Conservation (phyloP, 2,329 filamentous ascomycete species). For the Parascedosporium putredinis region DNA sequence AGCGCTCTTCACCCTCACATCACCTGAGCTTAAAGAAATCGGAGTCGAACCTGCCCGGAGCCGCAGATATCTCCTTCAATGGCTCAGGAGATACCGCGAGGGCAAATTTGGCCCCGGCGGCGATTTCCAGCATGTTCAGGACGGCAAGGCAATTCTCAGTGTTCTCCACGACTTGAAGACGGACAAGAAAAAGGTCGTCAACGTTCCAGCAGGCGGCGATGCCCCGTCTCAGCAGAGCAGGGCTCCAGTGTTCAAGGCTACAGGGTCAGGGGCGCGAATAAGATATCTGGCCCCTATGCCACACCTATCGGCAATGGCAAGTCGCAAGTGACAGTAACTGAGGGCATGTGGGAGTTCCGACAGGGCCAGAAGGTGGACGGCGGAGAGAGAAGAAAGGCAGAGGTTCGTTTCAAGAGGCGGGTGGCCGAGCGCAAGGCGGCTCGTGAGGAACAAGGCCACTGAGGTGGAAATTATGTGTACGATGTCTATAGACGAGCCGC, state of each 20-base stretch:
- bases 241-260: conserved; percentile 49
- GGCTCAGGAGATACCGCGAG: conserved; percentile 74
- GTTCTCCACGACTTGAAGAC: conserved; percentile 26
- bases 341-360: conserved; percentile 89
- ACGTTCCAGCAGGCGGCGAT: conserved; percentile 38
- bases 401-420: conserved; percentile 78
- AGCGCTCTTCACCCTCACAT: conserved; percentile 72
- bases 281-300: conserved; percentile 66
- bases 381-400: conserved; percentile 79
- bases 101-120: conserved; percentile 74
- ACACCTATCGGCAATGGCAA: conserved; percentile 53
- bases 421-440: conserved; percentile 68
- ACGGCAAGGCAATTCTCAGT: conserved; percentile 41
- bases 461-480: neutral
- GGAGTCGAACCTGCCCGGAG: conserved; percentile 79
- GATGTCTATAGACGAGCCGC: neutral
- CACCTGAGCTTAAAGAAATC: conserved; percentile 66
- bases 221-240: conserved; percentile 7
- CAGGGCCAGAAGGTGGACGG: conserved; percentile 89
- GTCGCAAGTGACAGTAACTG: conserved; percentile 59
- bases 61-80: conserved; percentile 74
- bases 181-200: conserved; percentile 42
- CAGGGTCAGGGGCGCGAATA: conserved; percentile 55
- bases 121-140: conserved; percentile 61
- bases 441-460: conserved; percentile 31